Percentiles rank a stretch among this genome's conserved stretches.
Evolutionary conservation across 2,329 filamentous ascomycete species (phyloP).

Genomic region (Fusarium multiceps): DNA sequence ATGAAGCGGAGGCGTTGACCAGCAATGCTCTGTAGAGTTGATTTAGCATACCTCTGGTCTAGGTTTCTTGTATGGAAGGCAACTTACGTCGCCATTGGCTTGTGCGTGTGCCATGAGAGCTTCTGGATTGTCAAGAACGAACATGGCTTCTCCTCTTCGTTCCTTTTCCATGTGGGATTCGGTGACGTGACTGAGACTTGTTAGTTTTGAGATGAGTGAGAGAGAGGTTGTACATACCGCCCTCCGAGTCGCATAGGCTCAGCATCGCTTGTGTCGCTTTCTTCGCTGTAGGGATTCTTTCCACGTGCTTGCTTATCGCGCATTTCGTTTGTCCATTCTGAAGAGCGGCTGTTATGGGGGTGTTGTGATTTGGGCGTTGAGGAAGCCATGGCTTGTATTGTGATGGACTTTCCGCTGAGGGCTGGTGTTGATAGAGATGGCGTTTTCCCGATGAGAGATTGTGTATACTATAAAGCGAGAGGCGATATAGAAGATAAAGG

Average conservation of each 20-base stretch:
- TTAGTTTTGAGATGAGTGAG: neutral
- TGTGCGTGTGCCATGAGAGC: constrained; percentile 69
- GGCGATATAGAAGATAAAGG: neutral
- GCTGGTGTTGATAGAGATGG: neutral
- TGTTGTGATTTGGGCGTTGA: constrained; percentile 30
- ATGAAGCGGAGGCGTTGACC: constrained; percentile 67
- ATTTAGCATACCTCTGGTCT: neutral
- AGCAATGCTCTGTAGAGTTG: constrained; percentile 61
- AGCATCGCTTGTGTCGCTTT: constrained; percentile 38
- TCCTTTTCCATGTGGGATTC: constrained; percentile 59
- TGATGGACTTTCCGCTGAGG: neutral
- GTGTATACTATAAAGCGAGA: neutral
- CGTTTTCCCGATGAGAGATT: neutral
- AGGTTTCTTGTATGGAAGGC: neutral
- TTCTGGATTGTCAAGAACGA: constrained; percentile 67
- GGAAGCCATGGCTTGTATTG: constrained; percentile 29
- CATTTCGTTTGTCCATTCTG: constrained; percentile 61
- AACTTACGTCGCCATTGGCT: constrained; percentile 64
- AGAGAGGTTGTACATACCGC: constrained; percentile 1
- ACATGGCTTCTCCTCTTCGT: constrained; percentile 61
- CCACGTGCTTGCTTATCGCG: constrained; percentile 69
- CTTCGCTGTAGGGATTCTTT: constrained; percentile 63
- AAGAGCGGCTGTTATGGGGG: constrained; percentile 51
- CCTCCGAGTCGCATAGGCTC: constrained; percentile 34
- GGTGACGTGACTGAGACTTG: constrained; percentile 18